These are phyloP conservation scores for Porphyridium purpureum DNA, from an alignment of 23 red algal species.

Conservation along the genomic window DNA sequence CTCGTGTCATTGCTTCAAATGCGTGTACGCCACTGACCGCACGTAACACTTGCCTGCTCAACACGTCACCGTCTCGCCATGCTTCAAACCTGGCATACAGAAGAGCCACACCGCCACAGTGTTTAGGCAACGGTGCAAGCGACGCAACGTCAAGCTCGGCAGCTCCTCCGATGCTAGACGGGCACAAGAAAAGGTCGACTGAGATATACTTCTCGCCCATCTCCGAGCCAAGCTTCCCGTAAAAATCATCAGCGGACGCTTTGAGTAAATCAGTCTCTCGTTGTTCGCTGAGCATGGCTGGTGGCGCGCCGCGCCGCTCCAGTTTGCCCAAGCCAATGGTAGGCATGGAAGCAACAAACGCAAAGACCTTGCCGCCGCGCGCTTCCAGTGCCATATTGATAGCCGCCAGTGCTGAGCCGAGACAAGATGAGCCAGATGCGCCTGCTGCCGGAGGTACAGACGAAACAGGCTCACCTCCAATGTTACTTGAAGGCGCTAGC, in stretches of 20 bases:
- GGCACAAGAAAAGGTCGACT: slow-evolving; percentile 79
- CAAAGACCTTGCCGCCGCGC: slow-evolving; percentile 53
- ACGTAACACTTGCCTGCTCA: slow-evolving; percentile 35
- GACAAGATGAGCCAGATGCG: too few relatives aligned
- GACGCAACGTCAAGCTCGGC: slow-evolving; percentile 78
- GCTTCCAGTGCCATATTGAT: slow-evolving; percentile 21
- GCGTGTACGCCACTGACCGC: slow-evolving; percentile 48
- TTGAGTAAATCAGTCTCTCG: slow-evolving; percentile 68
- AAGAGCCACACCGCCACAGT: slow-evolving; percentile 67
- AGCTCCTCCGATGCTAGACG: too few relatives aligned
- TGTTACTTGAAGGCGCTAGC: too few relatives aligned
- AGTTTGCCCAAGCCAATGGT: slow-evolving; percentile 38
- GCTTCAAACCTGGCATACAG: slow-evolving; percentile 43
- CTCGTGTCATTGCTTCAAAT: slow-evolving; percentile 68
- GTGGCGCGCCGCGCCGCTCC: slow-evolving; percentile 38
- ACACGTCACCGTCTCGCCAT: slow-evolving; percentile 30
- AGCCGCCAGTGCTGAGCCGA: slow-evolving; percentile 23
- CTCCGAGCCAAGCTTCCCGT: slow-evolving; percentile 59
- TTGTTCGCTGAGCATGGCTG: slow-evolving; percentile 55
- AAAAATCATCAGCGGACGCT: slow-evolving; percentile 57
- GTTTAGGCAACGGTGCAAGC: slow-evolving; percentile 23
- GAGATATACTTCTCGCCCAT: slow-evolving; percentile 56
- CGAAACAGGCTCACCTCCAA: too few relatives aligned
- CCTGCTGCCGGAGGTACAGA: too few relatives aligned
- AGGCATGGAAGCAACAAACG: slow-evolving; percentile 33